A percentile compares a stretch with the other conserved stretches of the same genome.
phyloP scores from a whole-genome alignment of 768 basidiomycete genomes.

The Tylopilus subfusipes region DNA sequence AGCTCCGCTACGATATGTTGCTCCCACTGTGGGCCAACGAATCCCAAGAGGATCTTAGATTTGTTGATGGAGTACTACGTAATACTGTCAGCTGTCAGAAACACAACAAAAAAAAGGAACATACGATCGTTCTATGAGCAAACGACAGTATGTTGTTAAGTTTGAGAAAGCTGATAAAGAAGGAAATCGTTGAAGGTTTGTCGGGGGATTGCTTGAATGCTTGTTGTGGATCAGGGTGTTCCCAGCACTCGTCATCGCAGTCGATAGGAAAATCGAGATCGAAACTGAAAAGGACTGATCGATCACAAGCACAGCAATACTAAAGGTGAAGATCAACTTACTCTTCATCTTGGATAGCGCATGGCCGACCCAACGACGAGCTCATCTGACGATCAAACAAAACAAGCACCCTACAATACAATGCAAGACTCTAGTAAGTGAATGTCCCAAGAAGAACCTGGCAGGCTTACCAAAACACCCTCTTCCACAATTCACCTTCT shows the following conservation, averaged over 20 bases:
- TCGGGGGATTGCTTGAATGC: conserved; percentile 62
- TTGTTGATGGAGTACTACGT: conserved; percentile 70
- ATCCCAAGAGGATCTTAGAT: conserved; percentile 50
- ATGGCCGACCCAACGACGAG: conserved; percentile 59
- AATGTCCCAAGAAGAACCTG: background rate
- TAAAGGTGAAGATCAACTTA: conserved; percentile 30
- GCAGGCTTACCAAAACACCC: conserved; percentile 42
- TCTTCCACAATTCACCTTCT: conserved; percentile 62
- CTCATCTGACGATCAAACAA: conserved; percentile 33
- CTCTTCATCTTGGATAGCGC: conserved; percentile 71
- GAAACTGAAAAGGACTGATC: conserved; percentile 37
- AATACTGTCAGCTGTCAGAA: background rate
- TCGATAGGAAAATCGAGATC: conserved; percentile 61
- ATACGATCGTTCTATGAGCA: conserved; percentile 57
- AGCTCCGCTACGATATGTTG: conserved; percentile 66
- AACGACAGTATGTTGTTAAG: conserved; percentile 63
- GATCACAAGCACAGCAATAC: background rate
- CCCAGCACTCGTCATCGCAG: conserved; percentile 71
- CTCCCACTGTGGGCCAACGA: conserved; percentile 53
- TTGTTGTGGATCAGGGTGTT: conserved; percentile 42
- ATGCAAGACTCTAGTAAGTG: background rate
- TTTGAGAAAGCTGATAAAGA: conserved; percentile 52
- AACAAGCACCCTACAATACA: conserved; percentile 27
- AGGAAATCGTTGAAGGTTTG: conserved; percentile 51
- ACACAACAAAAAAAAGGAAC: conserved; percentile 11